Percentiles rank a stretch among this genome's conserved stretches.
These are phyloP conservation scores for Apophysomyces ossiformis DNA, from an alignment of 371 early-diverging fungal genomes.

Conservation along the genomic window DNA sequence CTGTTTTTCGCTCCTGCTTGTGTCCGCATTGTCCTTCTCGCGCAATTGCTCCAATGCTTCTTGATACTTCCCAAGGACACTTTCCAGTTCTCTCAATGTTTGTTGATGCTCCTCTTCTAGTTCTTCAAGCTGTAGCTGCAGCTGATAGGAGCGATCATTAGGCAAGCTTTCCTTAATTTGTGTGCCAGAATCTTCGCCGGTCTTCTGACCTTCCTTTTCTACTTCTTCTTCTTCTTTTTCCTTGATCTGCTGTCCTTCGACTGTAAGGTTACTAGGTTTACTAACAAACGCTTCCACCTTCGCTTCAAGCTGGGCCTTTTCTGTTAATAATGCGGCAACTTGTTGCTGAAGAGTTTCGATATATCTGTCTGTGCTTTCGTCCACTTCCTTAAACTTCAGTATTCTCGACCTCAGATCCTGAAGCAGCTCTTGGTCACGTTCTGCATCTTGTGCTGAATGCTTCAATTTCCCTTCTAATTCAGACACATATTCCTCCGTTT, in stretches of 20 bases:
- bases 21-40: neutral
- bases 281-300: constrained; percentile 32
- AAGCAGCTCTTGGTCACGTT: constrained; percentile 44
- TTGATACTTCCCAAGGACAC: neutral
- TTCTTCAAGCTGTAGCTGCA: neutral
- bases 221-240: neutral
- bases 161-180: constrained; percentile 7
- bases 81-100: neutral
- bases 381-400: constrained; percentile 46
- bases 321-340: constrained; percentile 38
- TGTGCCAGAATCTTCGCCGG: neutral
- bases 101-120: constrained; percentile 20
- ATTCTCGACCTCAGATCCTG: constrained; percentile 43
- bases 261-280: neutral
- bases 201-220: neutral
- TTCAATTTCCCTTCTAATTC: constrained; percentile 52
- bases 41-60: neutral
- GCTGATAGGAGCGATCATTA: neutral
- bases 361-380: constrained; percentile 54
- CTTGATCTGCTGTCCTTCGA: neutral
- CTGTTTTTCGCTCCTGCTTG: neutral
- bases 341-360: constrained; percentile 51
- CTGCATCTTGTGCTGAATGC: constrained; percentile 40
- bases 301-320: constrained; percentile 26
- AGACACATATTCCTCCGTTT: constrained; percentile 45